These are phyloP conservation scores for Talaromyces sp. DNA, from an alignment of 2,329 filamentous ascomycete genomes.

Conservation along the genomic window DNA sequence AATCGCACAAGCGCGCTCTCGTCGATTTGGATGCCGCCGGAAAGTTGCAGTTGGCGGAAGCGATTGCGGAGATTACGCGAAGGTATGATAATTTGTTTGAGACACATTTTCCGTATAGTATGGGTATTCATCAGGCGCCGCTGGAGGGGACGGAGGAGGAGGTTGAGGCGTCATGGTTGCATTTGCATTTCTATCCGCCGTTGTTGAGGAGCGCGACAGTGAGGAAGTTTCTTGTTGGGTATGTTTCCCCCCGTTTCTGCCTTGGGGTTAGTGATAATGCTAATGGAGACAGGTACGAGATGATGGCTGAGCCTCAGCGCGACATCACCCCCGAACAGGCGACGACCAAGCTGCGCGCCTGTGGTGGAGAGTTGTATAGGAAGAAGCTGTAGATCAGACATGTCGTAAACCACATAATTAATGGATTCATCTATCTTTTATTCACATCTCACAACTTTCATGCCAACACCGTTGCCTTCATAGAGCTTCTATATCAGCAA, in stretches of 20 bases:
- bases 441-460: neutral
- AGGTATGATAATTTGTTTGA: conserved; percentile 97
- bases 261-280: neutral
- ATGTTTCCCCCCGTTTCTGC: conserved; percentile 28
- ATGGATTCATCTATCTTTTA: neutral
- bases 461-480: neutral
- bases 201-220: conserved; percentile 89
- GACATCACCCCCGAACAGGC: conserved; percentile 98
- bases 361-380: conserved; percentile 80
- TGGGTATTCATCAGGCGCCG: conserved; percentile 93
- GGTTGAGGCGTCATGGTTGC: conserved; percentile 82
- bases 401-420: neutral
- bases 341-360: conserved; percentile 69
- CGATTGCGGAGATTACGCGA: conserved; percentile 81
- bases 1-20: conserved; percentile 76
- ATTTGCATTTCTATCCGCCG: conserved; percentile 97
- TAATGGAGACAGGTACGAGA: conserved; percentile 63
- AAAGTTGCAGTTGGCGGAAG: conserved; percentile 71
- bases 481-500: neutral
- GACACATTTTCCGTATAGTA: conserved; percentile 95
- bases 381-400: conserved; percentile 48
- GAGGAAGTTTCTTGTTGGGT: conserved; percentile 89
- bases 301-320: conserved; percentile 95
- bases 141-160: conserved; percentile 78
- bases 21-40: conserved; percentile 75